Conservation (phyloP, 2,329 filamentous ascomycete genomes). For the Microcyclospora pomicola region DNA sequence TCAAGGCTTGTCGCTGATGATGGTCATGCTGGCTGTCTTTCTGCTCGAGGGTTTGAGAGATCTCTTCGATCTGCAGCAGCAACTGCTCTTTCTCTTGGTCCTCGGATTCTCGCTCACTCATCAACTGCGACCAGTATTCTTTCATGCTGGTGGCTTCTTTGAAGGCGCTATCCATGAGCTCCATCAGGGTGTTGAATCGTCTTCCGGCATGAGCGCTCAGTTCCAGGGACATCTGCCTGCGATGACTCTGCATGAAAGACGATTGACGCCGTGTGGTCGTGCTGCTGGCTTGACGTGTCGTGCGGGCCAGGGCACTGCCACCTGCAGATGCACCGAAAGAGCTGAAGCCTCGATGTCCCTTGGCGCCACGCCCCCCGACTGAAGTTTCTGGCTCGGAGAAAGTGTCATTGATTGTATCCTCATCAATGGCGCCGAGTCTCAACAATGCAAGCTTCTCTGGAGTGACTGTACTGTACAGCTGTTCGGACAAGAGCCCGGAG, state of each 20-base stretch:
- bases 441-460: constrained; percentile 14
- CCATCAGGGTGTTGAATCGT: constrained; percentile 21
- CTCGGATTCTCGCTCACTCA: constrained; percentile 18
- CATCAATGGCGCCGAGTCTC: constrained; percentile 8
- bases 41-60: constrained; percentile 15
- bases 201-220: constrained; percentile 17
- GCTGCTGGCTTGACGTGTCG: constrained; percentile 8
- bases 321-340: constrained; percentile 3
- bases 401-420: constrained; percentile 7
- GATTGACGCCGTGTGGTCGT: constrained; percentile 10
- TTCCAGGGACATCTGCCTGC: constrained; percentile 17
- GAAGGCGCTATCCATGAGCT: constrained; percentile 18
- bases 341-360: constrained; percentile 5
- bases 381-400: constrained; percentile 11
- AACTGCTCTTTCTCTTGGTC: constrained; percentile 18
- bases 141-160: constrained; percentile 18
- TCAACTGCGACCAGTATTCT: constrained; percentile 18
- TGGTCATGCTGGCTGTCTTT: constrained; percentile 13
- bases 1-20: constrained; percentile 13
- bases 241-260: constrained; percentile 14
- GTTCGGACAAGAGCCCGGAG: too few species aligned
- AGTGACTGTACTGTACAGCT: too few species aligned
- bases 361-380: constrained; percentile 3
- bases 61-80: constrained; percentile 16
- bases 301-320: constrained; percentile 6